These are phyloP conservation scores for Punica granatum DNA, from an alignment of 345 rosid genomes.

Conservation along the genomic window DNA sequence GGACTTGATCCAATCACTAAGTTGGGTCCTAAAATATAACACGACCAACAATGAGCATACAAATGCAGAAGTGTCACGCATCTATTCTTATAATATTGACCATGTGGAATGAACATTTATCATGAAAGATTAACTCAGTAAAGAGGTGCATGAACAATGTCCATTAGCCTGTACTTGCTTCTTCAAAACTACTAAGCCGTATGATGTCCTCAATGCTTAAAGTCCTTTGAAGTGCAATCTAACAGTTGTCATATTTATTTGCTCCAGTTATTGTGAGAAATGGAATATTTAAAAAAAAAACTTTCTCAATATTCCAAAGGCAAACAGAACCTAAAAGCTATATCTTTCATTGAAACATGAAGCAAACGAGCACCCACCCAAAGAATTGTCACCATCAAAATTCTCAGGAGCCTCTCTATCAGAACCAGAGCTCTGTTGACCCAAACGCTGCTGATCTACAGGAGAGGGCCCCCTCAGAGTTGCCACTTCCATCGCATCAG, in stretches of 20 bases:
- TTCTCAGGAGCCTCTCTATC: constrained; percentile 23
- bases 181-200: too few species aligned
- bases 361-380: constrained; percentile 36
- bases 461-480: constrained; percentile 29
- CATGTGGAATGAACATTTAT: not conserved
- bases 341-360: not conserved
- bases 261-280: too few species aligned
- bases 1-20: constrained; percentile 53
- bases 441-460: constrained; percentile 40
- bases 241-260: too few species aligned
- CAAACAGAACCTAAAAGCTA: not conserved
- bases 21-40: constrained; percentile 30
- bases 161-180: not conserved
- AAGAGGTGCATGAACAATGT: not conserved
- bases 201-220: too few species aligned
- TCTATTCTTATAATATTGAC: not conserved
- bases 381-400: constrained; percentile 16
- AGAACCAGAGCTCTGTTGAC: constrained; percentile 32
- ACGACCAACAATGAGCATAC: not conserved
- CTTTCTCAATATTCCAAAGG: not conserved
- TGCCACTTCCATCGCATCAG: constrained; percentile 28
- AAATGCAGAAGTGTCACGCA: not conserved
- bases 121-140: not conserved
- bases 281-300: too few species aligned
- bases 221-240: too few species aligned